Conservation (phyloP, 2,329 filamentous ascomycete species). For the Aspergillus brunneoviolaceus region DNA sequence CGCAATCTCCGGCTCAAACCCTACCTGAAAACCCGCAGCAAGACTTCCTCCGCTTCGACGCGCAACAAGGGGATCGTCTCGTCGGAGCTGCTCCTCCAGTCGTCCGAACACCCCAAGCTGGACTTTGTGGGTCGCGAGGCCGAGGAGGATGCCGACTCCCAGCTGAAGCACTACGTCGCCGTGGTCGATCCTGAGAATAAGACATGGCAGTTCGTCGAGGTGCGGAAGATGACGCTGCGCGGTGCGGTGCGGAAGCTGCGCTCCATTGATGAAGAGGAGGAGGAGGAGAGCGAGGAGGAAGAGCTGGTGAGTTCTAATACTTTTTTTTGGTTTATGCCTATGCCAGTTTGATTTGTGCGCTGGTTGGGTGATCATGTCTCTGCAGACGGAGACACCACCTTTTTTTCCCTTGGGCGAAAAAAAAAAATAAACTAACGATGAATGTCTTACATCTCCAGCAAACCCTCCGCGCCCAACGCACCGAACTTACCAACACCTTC, state of each 20-base stretch:
- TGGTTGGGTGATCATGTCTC: too few relatives aligned
- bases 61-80: slow-evolving; percentile 38
- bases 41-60: slow-evolving; percentile 30
- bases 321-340: neutral
- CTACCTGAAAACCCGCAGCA: slow-evolving; percentile 53
- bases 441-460: slow-evolving; percentile 22
- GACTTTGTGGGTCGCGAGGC: slow-evolving; percentile 57
- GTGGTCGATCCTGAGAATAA: slow-evolving; percentile 57
- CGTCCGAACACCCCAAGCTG: slow-evolving; percentile 59
- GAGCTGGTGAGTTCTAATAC: slow-evolving; percentile 26
- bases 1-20: slow-evolving; percentile 36
- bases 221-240: slow-evolving; percentile 56
- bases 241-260: slow-evolving; percentile 42
- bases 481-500: slow-evolving; percentile 50
- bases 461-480: slow-evolving; percentile 40
- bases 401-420: too few relatives aligned
- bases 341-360: too few relatives aligned
- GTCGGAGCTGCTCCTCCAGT: slow-evolving; percentile 59
- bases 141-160: slow-evolving; percentile 52
- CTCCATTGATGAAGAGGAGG: slow-evolving; percentile 27
- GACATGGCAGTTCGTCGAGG: slow-evolving; percentile 55
- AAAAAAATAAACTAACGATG: neutral
- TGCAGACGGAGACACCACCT: too few relatives aligned
- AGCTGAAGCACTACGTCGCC: slow-evolving; percentile 61
- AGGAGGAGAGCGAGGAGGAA: slow-evolving; percentile 30